These are phyloP conservation scores for Pythium periplocum DNA, from an alignment of 352 stramenopile genomes.

Conservation along the genomic window DNA sequence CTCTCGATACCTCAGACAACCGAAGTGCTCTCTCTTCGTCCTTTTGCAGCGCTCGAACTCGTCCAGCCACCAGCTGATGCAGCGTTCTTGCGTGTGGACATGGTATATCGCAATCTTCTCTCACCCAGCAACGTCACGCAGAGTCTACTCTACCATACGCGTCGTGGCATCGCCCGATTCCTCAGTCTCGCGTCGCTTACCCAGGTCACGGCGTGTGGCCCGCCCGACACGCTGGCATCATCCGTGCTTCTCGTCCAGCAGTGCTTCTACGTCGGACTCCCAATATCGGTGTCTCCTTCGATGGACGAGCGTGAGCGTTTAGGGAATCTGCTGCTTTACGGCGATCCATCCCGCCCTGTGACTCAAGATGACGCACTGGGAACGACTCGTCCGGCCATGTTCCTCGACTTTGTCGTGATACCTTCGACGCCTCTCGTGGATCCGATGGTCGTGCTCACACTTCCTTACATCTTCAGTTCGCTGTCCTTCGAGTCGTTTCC, in stretches of 20 bases:
- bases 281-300: slow-evolving; percentile 10
- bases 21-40: neutral
- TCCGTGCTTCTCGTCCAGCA: slow-evolving; percentile 41
- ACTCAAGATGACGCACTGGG: neutral
- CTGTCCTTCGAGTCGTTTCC: slow-evolving; percentile 38
- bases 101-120: slow-evolving; percentile 41
- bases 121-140: slow-evolving; percentile 25
- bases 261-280: slow-evolving; percentile 27
- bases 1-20: too few relatives aligned
- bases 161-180: slow-evolving; percentile 36
- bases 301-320: slow-evolving; percentile 23
- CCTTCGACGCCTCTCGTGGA: slow-evolving; percentile 8
- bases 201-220: slow-evolving; percentile 20
- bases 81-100: slow-evolving; percentile 31
- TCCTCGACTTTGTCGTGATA: slow-evolving; percentile 39
- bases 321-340: slow-evolving; percentile 37
- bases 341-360: slow-evolving; percentile 27
- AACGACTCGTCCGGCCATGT: slow-evolving; percentile 19
- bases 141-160: slow-evolving; percentile 40
- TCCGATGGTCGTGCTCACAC: slow-evolving; percentile 15
- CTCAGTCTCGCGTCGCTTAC: slow-evolving; percentile 22
- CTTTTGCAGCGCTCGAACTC: slow-evolving; percentile 4
- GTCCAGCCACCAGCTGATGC: slow-evolving; percentile 1
- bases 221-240: slow-evolving; percentile 14
- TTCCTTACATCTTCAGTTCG: slow-evolving; percentile 44